These are phyloP conservation scores for Mrakia blollopis DNA, from an alignment of 768 basidiomycete species.

Conservation along the genomic window DNA sequence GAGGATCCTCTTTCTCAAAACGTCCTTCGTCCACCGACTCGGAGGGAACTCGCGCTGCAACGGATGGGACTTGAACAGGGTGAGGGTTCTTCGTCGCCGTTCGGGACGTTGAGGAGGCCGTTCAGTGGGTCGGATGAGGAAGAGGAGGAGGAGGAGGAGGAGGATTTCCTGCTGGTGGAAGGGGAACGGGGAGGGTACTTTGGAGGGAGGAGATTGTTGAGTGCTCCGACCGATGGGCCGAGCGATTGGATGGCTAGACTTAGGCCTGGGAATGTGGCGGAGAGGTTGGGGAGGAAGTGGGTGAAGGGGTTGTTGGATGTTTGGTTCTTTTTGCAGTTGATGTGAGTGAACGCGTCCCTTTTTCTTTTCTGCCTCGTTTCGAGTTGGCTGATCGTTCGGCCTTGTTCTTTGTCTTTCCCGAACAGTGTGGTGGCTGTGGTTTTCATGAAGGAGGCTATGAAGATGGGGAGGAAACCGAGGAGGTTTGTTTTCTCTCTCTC, in stretches of 20 bases:
- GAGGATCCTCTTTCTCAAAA: constrained; percentile 10
- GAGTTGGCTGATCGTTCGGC: constrained; percentile 47
- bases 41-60: constrained; percentile 18
- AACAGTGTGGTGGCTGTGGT: not conserved
- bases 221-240: constrained; percentile 26
- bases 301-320: constrained; percentile 57
- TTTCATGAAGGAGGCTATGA: constrained; percentile 11
- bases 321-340: constrained; percentile 82
- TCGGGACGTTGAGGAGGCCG: constrained; percentile 11
- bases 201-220: constrained; percentile 2
- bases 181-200: constrained; percentile 19
- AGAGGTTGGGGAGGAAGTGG: constrained; percentile 30
- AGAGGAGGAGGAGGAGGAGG: constrained; percentile 14
- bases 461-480: constrained; percentile 12
- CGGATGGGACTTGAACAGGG: constrained; percentile 4
- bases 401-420: not conserved
- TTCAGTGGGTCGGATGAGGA: not conserved
- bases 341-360: too few species aligned
- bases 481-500: not conserved
- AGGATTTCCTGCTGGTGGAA: constrained; percentile 13
- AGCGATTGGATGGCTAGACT: constrained; percentile 29
- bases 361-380: too few species aligned
- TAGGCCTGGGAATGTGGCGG: constrained; percentile 27
- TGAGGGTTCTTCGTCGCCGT: not conserved
- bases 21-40: constrained; percentile 12